phyloP scores from a whole-genome alignment of 2,329 filamentous ascomycete genomes.

The Neopestalotiopsis clavispora region DNA sequence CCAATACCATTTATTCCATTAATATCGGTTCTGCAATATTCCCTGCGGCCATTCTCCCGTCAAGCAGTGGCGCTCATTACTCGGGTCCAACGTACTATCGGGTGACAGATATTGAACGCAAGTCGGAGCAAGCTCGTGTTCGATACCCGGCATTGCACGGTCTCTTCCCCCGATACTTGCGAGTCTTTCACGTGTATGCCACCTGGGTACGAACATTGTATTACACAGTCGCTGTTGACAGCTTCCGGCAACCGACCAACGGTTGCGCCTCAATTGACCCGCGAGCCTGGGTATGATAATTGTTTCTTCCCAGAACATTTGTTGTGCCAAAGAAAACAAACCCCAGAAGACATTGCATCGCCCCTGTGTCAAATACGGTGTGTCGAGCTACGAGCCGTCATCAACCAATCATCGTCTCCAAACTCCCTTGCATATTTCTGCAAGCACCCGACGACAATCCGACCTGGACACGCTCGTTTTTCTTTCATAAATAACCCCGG shows the following conservation, averaged over 20 bases:
- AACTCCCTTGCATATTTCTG: conserved; percentile 28
- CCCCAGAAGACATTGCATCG: background rate
- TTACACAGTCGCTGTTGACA: background rate
- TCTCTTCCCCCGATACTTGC: background rate
- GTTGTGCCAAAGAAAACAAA: background rate
- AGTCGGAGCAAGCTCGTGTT: background rate
- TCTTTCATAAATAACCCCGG: conserved; percentile 14
- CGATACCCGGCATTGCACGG: background rate
- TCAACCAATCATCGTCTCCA: conserved; percentile 11
- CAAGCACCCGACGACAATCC: conserved; percentile 27
- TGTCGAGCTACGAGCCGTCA: background rate
- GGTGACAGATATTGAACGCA: background rate
- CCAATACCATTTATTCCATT: background rate
- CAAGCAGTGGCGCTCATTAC: background rate
- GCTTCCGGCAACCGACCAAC: background rate
- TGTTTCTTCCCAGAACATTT: background rate
- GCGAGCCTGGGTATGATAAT: background rate
- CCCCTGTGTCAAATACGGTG: conserved; percentile 6
- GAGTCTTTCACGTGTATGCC: background rate
- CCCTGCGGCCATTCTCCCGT: background rate
- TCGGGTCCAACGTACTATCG: background rate
- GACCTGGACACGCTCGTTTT: conserved; percentile 15
- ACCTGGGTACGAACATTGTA: conserved; percentile 5
- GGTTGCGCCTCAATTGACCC: background rate
- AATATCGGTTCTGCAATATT: background rate